These are phyloP conservation scores for Akanthomyces muscarius DNA, from an alignment of 2,329 filamentous ascomycete species.

Conservation along the genomic window DNA sequence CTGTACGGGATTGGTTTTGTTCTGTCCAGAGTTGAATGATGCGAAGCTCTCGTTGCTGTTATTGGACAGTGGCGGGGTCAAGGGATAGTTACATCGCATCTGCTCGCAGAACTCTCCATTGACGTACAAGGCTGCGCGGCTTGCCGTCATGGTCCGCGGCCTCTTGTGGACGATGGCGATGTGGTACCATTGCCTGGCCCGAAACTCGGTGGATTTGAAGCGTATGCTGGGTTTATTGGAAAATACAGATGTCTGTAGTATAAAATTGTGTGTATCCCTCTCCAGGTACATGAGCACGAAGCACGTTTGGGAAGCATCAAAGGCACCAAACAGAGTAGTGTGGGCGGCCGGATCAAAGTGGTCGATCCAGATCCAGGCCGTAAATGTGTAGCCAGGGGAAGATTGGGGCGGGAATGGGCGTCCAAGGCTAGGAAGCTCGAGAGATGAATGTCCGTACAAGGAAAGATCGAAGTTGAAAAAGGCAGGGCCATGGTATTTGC, in stretches of 20 bases:
- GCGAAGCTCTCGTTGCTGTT: conserved; percentile 64
- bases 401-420: conserved; percentile 78
- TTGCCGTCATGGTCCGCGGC: conserved; percentile 68
- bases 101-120: conserved; percentile 94
- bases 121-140: conserved; percentile 83
- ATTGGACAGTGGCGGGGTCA: conserved; percentile 62
- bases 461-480: conserved; percentile 95
- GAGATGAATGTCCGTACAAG: conserved; percentile 78
- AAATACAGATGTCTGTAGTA: conserved; percentile 90
- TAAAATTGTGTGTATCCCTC: conserved; percentile 88
- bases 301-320: conserved; percentile 86
- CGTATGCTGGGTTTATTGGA: conserved; percentile 83
- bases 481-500: conserved; percentile 70
- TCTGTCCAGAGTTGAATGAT: conserved; percentile 57
- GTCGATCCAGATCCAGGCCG: conserved; percentile 85
- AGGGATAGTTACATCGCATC: conserved; percentile 82
- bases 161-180: conserved; percentile 82
- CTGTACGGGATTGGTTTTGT: conserved; percentile 68
- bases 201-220: conserved; percentile 80
- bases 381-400: conserved; percentile 81
- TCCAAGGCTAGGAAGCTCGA: conserved; percentile 84
- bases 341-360: conserved; percentile 79
- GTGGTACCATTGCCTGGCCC: conserved; percentile 83
- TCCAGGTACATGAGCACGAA: conserved; percentile 93
- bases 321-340: conserved; percentile 93